A percentile compares a stretch with the other conserved stretches of the same genome.
Conservation (phyloP, 495 filamentous ascomycete genomes). For the Aspergillus haitiensis region DNA sequence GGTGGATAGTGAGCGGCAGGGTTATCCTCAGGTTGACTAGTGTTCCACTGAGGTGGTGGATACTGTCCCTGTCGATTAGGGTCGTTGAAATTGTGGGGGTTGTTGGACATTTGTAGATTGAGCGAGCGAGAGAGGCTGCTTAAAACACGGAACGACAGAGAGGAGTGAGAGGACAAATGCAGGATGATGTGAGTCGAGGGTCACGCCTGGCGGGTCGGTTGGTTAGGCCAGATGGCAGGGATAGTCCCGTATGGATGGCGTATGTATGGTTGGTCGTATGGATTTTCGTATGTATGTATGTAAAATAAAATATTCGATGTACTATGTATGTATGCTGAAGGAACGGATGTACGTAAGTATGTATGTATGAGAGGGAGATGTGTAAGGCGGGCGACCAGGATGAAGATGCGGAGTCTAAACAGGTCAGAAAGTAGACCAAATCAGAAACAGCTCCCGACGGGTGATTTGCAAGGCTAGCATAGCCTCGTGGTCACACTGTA, state of each 20-base stretch:
- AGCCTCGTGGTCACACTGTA: constrained; percentile 33
- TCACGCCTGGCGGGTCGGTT: constrained; percentile 26
- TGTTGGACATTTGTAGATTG: constrained; percentile 49
- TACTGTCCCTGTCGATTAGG: constrained; percentile 47
- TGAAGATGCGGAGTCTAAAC: constrained; percentile 25
- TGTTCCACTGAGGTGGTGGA: constrained; percentile 50
- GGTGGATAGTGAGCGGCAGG: constrained; percentile 35
- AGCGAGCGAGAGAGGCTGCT: constrained; percentile 25
- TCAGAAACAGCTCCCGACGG: constrained; percentile 33
- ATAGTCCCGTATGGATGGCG: constrained; percentile 16
- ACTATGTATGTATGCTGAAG: constrained; percentile 17
- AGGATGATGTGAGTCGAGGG: constrained; percentile 34
- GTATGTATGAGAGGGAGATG: constrained; percentile 16
- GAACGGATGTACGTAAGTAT: constrained; percentile 23
- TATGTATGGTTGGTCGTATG: constrained; percentile 19
- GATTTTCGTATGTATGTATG: constrained; percentile 8
- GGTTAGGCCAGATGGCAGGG: constrained; percentile 16
- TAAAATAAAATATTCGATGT: constrained; percentile 13
- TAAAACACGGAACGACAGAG: constrained; percentile 19
- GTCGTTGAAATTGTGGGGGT: constrained; percentile 44
- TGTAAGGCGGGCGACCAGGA: constrained; percentile 27
- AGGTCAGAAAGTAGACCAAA: constrained; percentile 29
- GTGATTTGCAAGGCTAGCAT: constrained; percentile 37
- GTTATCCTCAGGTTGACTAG: constrained; percentile 46
- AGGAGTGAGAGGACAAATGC: constrained; percentile 23